Evolutionary conservation across 306 rosid species (phyloP), one percentile per base, ranked within the genome.

Genomic region (Mimosa pudica): DNA sequence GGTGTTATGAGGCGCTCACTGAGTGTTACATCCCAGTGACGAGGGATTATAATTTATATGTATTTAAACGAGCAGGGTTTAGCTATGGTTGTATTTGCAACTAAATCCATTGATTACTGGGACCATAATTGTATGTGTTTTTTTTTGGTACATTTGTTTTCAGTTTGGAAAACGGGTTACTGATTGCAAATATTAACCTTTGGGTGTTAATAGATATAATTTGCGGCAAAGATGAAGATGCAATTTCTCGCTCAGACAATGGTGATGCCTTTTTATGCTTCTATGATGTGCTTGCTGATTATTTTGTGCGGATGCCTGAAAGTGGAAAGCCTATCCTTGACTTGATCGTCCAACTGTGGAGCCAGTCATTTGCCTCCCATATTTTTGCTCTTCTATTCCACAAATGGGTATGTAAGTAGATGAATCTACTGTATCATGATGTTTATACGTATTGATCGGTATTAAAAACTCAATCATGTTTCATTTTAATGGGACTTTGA

Each of bases 341-440:
- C 83, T 77, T 91, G 89, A 86, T 93, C 78, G 96, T 96, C 82
- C 92, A 90, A 88, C 94, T 90, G 10, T 96, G 99, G 99, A 96
- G 99, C 85, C 99, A 96, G 81, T 96, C 97, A 61, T 93, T 96
- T 89, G 93, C 98, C 41, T 96, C 97, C 18, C 93, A 96, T 80
- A 96, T 91, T 69, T 96, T 93, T 82, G 88, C 97, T 57, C 93
- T 91, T 70, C 80, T 96, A 84, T 96, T 96, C 85, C 96, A 96
- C 85, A 96, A 96, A 90, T 96, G 98, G 98, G 99, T 96, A 92
- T 73, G 88, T 80, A 65, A 67, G 65, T 20, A 77, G 81, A 71
- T 74, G 61, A 76, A 76, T 60, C 33, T 30, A 24, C 32, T 12
- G 32, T 60, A 5, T 63, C 75, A 16, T 32, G 11, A 70, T 38